Conservation (phyloP, 2,329 filamentous ascomycete species). For the Pseudopyrenochaeta lycopersici region DNA sequence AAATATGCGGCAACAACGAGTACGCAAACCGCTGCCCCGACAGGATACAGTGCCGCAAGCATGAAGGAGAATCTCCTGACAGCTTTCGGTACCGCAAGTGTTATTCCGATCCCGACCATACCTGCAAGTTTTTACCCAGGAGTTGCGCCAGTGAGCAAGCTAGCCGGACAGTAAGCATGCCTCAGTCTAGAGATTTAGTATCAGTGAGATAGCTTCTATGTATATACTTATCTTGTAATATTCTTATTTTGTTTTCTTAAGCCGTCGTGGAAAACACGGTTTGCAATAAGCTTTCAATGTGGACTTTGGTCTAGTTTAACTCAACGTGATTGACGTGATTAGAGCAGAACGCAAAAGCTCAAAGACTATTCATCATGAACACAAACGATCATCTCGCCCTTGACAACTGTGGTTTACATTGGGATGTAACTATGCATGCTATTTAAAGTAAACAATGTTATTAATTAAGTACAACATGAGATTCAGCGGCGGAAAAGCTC, state of each 20-base stretch:
- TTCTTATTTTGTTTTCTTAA: neutral
- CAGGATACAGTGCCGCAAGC: constrained; percentile 49
- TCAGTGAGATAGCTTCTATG: neutral
- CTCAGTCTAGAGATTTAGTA: neutral
- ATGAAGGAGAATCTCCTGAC: constrained; percentile 47
- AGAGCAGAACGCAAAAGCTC: too few relatives aligned
- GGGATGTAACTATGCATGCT: too few relatives aligned
- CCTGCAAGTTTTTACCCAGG: constrained; percentile 53
- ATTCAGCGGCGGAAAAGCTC: too few relatives aligned
- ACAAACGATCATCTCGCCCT: too few relatives aligned
- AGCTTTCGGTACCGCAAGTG: constrained; percentile 40
- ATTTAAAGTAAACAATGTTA: too few relatives aligned
- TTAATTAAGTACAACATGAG: too few relatives aligned
- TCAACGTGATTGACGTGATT: too few relatives aligned
- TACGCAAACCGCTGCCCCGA: constrained; percentile 48
- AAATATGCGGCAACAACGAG: constrained; percentile 46
- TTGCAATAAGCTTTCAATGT: too few relatives aligned
- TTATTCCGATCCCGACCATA: constrained; percentile 54
- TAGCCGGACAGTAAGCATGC: constrained; percentile 26
- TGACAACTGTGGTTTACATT: too few relatives aligned
- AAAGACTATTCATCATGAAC: too few relatives aligned
- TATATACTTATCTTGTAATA: neutral
- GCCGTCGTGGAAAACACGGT: too few relatives aligned
- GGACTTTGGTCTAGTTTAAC: too few relatives aligned
- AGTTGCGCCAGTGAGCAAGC: constrained; percentile 40